Evolutionary conservation across 106 monocot genomes (phyloP), one percentile per base, ranked within the genome.

Genomic region (Allium cepa): DNA sequence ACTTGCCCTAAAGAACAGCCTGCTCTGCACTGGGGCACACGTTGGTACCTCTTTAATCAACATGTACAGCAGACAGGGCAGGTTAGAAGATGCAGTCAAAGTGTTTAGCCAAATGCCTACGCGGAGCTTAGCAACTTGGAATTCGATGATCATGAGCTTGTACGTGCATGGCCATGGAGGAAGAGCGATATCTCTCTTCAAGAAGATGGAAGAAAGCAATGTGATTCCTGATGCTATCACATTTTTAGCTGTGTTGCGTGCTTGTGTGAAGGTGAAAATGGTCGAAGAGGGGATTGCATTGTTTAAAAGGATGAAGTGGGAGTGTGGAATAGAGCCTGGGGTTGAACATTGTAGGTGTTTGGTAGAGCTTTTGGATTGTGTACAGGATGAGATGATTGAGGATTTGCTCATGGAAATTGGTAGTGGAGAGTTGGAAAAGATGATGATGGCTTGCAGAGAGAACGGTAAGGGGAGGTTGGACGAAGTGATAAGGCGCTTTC

Each of bases 31-130:
- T 17, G 64, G 57, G 4, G 71, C 72, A 13, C 79, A 73, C 14
- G 80, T 90, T 9, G 81, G 84, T 48, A 95, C 90, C 0, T 87
- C 91, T 9, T 71, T 95, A 12, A 66, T 95, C 13, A 82, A 90
- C 52, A 88, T 95, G 91, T 95, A 91, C 66, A 91, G 87, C 59
- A 88, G 87, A 47, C 80, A 84, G 50, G 94, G 91, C 9, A 85
- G 91, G 67, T 61, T 85, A 53, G 73, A 62, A 47, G 83, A 84
- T 28, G 91, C 90, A 0, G 10, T 67, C 36, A 45, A 9, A 36
- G 77, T 88, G 66, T 95, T 95, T 26, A 69, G 81, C n/a, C 14
- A 64, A 8, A 83, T 88, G 79, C 69, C 72, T 0, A 55, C 16
- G 2, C 75, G 61, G 73, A 83, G 75, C 60, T 10, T 85, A 4